phyloP scores from a whole-genome alignment of 495 filamentous ascomycete species.

The Penicillium canariense region DNA sequence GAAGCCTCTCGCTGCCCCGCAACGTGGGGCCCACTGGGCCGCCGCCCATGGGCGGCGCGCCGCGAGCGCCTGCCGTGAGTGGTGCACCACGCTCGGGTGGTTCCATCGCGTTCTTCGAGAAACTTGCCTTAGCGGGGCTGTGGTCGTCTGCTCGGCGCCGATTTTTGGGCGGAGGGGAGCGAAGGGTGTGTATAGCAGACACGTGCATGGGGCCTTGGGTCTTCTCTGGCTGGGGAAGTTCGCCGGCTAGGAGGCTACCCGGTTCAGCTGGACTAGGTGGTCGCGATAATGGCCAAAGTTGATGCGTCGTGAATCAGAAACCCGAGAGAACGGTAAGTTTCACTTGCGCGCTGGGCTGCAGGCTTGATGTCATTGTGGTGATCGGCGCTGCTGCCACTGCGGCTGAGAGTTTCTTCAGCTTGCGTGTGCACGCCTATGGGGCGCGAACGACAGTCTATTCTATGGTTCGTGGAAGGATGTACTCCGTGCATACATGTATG shows the following conservation, averaged over 20 bases:
- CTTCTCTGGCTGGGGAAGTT: too few species aligned
- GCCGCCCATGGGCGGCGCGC: slow-evolving; percentile 1
- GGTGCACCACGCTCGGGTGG: not conserved
- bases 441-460: not conserved
- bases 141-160: too few species aligned
- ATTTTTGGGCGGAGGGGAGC: too few species aligned
- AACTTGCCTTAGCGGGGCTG: not conserved
- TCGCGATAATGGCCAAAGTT: too few species aligned
- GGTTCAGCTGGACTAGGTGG: too few species aligned
- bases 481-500: too few species aligned
- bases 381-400: slow-evolving; percentile 4
- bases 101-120: not conserved
- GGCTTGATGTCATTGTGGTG: not conserved
- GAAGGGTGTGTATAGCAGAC: not conserved
- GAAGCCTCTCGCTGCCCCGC: slow-evolving; percentile 7
- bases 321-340: not conserved
- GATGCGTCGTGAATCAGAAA: too few species aligned
- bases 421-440: not conserved
- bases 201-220: too few species aligned
- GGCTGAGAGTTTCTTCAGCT: slow-evolving; percentile 7
- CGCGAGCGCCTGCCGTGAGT: not conserved
- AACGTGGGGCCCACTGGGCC: slow-evolving; percentile 7
- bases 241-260: too few species aligned
- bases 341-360: not conserved
- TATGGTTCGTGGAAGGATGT: too few species aligned